These are phyloP conservation scores for Ganoderma multipileum DNA, from an alignment of 1,284 basidiomycete species.

Conservation along the genomic window DNA sequence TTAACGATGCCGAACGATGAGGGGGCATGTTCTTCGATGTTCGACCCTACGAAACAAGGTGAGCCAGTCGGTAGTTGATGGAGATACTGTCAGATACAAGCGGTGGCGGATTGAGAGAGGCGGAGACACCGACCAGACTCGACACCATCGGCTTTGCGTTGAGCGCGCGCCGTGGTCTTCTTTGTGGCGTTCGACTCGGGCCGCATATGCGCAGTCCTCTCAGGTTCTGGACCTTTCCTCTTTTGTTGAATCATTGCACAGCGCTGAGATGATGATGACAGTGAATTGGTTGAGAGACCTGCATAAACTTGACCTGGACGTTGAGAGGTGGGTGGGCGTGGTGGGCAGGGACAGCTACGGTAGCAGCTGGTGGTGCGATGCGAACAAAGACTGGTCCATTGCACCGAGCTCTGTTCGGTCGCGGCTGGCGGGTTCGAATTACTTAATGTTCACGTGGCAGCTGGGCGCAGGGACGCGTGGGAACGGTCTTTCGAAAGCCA, in stretches of 20 bases:
- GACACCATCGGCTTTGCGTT: slow-evolving; percentile 42
- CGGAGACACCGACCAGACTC: slow-evolving; percentile 40
- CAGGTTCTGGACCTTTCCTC: slow-evolving; percentile 45
- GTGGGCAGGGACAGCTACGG: slow-evolving; percentile 26
- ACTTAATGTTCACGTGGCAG: slow-evolving; percentile 33
- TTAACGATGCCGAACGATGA: slow-evolving; percentile 30
- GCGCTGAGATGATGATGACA: slow-evolving; percentile 34
- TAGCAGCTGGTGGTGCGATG: slow-evolving; percentile 53
- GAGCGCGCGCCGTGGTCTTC: slow-evolving; percentile 42
- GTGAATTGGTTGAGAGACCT: slow-evolving; percentile 25
- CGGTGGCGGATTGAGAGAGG: slow-evolving; percentile 33
- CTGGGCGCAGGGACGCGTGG: slow-evolving; percentile 8
- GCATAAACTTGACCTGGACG: background rate
- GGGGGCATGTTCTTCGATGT: slow-evolving; percentile 43
- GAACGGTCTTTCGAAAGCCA: background rate
- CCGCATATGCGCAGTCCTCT: slow-evolving; percentile 41
- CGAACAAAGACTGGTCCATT: slow-evolving; percentile 55
- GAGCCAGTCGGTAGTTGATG: slow-evolving; percentile 39
- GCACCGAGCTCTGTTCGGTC: slow-evolving; percentile 46
- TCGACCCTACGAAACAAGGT: slow-evolving; percentile 50
- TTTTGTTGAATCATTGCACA: background rate
- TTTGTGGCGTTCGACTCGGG: slow-evolving; percentile 44
- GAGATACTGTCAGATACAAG: no score
- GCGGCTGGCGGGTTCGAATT: slow-evolving; percentile 48
- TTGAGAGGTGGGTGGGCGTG: background rate